Conservation (phyloP, 2,329 filamentous ascomycete genomes). For the Sporothrix inflata region DNA sequence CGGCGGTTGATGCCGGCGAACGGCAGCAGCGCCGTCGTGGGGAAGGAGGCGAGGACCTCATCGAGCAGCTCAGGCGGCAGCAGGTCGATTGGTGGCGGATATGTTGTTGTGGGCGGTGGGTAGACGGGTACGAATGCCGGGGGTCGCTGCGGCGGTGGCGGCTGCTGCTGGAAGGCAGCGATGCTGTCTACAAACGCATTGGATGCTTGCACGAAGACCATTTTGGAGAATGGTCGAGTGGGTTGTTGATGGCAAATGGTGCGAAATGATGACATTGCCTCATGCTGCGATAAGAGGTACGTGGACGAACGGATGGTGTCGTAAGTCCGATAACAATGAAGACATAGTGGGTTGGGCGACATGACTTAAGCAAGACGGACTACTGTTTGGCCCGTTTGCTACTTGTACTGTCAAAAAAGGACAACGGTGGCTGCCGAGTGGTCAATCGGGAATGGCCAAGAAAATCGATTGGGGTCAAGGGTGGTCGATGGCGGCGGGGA, state of each 20-base stretch:
- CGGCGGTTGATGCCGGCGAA: slow-evolving; percentile 39
- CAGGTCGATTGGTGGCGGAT: slow-evolving; percentile 3
- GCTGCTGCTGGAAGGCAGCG: not conserved
- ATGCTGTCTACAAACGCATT: not conserved
- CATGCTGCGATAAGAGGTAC: slow-evolving; percentile 6
- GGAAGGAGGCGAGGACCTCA: slow-evolving; percentile 38
- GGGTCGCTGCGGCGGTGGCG: not conserved
- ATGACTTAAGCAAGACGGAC: not conserved
- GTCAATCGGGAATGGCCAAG: slow-evolving; percentile 1
- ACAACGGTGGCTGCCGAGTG: not conserved
- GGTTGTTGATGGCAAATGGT: not conserved
- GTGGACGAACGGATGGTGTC: slow-evolving; percentile 20
- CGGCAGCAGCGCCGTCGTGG: slow-evolving; percentile 38
- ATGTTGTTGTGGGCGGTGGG: not conserved
- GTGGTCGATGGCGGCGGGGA: not conserved
- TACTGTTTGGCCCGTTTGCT: not conserved
- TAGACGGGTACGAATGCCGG: not conserved
- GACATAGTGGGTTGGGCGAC: slow-evolving; percentile 2
- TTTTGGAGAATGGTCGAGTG: not conserved
- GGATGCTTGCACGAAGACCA: not conserved
- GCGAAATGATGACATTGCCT: not conserved
- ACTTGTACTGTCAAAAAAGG: no score
- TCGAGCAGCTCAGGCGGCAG: slow-evolving; percentile 39
- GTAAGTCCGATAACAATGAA: slow-evolving; percentile 16
- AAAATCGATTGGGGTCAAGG: not conserved